Evolutionary conservation across 768 basidiomycete species (phyloP).

Genomic region (Chalciporus pseudorubinellus): DNA sequence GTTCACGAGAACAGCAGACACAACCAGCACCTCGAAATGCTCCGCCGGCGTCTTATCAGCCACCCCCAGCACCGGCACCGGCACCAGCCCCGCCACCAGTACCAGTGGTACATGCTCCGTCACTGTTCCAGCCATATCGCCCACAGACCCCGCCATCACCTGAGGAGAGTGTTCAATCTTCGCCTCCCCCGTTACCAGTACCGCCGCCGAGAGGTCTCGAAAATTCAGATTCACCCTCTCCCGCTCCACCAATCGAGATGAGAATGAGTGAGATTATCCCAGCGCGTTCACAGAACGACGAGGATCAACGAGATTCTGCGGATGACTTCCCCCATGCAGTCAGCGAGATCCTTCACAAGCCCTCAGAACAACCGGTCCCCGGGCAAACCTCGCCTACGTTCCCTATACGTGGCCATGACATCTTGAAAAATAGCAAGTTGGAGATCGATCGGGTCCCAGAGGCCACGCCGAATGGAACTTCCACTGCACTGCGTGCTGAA

Average conservation of each 20-base stretch:
- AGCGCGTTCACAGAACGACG: conserved; percentile 14
- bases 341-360: conserved; percentile 26
- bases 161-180: conserved; percentile 20
- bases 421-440: conserved; percentile 5
- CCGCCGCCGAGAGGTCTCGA: conserved; percentile 28
- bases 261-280: conserved; percentile 28
- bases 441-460: conserved; percentile 1
- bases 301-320: background rate
- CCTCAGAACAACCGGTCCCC: conserved; percentile 3
- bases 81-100: too few species aligned
- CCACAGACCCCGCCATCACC: conserved; percentile 18
- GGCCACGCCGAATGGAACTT: background rate
- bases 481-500: conserved; percentile 2
- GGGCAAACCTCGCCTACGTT: background rate
- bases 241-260: conserved; percentile 19
- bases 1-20: conserved; percentile 20
- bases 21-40: conserved; percentile 13
- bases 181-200: conserved; percentile 30
- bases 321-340: conserved; percentile 14
- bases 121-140: conserved; percentile 24
- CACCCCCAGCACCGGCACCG: conserved; percentile 1
- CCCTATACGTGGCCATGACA: conserved; percentile 2
- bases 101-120: conserved; percentile 13
- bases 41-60: conserved; percentile 16
- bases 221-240: conserved; percentile 12